Percentiles rank a stretch among this genome's conserved stretches.
Conservation (phyloP, 176 grass and related monocot genomes). For the Lolium rigidum region DNA sequence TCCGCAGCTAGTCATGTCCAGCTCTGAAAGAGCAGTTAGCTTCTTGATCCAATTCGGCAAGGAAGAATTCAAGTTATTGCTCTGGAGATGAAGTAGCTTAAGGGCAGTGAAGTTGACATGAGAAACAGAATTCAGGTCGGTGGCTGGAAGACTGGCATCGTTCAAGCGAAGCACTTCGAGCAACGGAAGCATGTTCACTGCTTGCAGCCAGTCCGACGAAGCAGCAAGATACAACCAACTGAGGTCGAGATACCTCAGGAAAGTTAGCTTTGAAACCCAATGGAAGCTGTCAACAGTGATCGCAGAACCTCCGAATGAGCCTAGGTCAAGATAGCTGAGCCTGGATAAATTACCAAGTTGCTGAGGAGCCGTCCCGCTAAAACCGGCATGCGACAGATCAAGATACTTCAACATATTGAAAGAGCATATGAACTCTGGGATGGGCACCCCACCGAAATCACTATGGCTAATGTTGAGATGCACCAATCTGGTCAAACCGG, state of each 20-base stretch:
- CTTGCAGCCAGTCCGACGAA: constrained; percentile 37
- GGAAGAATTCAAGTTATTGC: constrained; percentile 22
- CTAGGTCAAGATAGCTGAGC: constrained; percentile 36
- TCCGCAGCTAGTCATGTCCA: constrained; percentile 27
- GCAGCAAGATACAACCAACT: constrained; percentile 20
- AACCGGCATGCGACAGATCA: constrained; percentile 23
- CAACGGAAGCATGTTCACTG: constrained; percentile 45
- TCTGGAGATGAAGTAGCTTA: constrained; percentile 26
- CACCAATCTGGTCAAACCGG: constrained; percentile 30
- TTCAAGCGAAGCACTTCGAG: constrained; percentile 40
- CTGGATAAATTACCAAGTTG: constrained; percentile 58
- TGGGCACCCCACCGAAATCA: constrained; percentile 32
- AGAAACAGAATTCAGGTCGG: constrained; percentile 21
- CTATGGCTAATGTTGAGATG: constrained; percentile 41
- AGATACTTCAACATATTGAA: constrained; percentile 50
- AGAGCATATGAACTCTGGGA: constrained; percentile 50
- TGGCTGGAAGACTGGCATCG: constrained; percentile 26
- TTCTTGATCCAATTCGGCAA: constrained; percentile 46
- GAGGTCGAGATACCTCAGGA: constrained; percentile 48
- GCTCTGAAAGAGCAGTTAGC: constrained; percentile 41
- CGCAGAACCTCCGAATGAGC: neutral
- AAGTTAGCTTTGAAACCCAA: constrained; percentile 44
- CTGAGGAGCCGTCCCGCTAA: constrained; percentile 15
- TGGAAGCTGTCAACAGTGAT: neutral
- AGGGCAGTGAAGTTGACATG: constrained; percentile 36